These are phyloP conservation scores for Penicillium salamii DNA, from an alignment of 495 filamentous ascomycete genomes.

Conservation along the genomic window DNA sequence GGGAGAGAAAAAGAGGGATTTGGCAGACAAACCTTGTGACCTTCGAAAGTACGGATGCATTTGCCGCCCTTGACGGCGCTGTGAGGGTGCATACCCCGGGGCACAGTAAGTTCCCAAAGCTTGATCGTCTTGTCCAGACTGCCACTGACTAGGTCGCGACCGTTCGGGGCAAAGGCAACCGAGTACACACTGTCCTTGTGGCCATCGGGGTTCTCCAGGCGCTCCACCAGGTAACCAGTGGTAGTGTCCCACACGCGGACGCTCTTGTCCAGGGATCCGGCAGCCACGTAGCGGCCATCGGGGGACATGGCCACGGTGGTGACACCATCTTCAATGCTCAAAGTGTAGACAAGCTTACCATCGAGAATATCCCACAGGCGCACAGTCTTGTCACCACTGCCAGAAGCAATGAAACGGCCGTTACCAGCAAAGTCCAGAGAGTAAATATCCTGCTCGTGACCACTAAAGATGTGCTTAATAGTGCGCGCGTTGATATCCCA, in stretches of 20 bases:
- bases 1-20: too few species aligned
- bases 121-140: slow-evolving; percentile 94
- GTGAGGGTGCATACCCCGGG: slow-evolving; percentile 60
- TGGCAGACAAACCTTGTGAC: slow-evolving; percentile 79
- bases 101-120: slow-evolving; percentile 82
- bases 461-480: slow-evolving; percentile 78
- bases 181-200: slow-evolving; percentile 93
- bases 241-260: slow-evolving; percentile 86
- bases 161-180: slow-evolving; percentile 86
- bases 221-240: slow-evolving; percentile 76
- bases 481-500: slow-evolving; percentile 78
- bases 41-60: slow-evolving; percentile 86
- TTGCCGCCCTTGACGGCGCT: slow-evolving; percentile 69
- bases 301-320: slow-evolving; percentile 92
- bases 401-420: slow-evolving; percentile 83
- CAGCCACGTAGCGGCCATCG: slow-evolving; percentile 80
- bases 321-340: slow-evolving; percentile 86
- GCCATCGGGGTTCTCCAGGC: slow-evolving; percentile 79
- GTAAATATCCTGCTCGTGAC: slow-evolving; percentile 92
- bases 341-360: slow-evolving; percentile 67
- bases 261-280: slow-evolving; percentile 86
- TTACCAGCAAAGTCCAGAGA: slow-evolving; percentile 88
- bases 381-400: slow-evolving; percentile 83
- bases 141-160: slow-evolving; percentile 81
- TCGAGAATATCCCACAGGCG: slow-evolving; percentile 85